Percentiles rank a stretch among this genome's conserved stretches.
Evolutionary conservation across 1,284 basidiomycete genomes (phyloP).

Genomic region (Porodaedalea pini): DNA sequence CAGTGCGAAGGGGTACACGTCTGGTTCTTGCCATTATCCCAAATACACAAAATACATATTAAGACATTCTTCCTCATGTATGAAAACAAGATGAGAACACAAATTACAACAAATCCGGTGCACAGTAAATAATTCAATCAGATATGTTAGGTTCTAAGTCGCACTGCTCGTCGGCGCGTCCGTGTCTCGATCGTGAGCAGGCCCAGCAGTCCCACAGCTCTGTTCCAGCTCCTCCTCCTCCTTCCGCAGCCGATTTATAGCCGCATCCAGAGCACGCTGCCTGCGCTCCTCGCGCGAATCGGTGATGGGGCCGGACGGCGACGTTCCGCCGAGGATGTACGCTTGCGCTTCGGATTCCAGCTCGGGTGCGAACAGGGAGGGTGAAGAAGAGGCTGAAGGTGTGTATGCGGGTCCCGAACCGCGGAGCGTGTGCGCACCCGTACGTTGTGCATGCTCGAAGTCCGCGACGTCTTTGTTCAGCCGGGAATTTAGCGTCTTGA

Average conservation of each 20-base stretch:
- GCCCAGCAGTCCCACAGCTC: constrained; percentile 54
- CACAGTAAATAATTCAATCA: no score
- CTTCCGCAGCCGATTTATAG: constrained; percentile 51
- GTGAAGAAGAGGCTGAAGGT: constrained; percentile 35
- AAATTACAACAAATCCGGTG: not conserved
- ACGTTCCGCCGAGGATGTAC: constrained; percentile 45
- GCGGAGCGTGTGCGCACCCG: constrained; percentile 53
- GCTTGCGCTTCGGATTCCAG: constrained; percentile 51
- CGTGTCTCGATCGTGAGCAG: not conserved
- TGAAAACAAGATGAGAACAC: not conserved
- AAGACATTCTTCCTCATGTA: not conserved
- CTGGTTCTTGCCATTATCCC: not conserved
- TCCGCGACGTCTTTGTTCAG: constrained; percentile 69
- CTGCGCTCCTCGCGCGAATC: constrained; percentile 58
- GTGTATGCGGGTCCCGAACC: constrained; percentile 43
- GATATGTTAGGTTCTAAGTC: not conserved
- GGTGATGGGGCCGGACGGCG: constrained; percentile 17
- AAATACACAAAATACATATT: not conserved
- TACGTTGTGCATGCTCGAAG: constrained; percentile 51
- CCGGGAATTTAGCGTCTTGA: constrained; percentile 72
- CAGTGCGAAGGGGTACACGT: not conserved
- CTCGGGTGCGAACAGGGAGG: constrained; percentile 25
- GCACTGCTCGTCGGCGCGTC: not conserved
- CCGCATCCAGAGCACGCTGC: constrained; percentile 51
- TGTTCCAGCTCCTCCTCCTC: constrained; percentile 72